Evolutionary conservation across 73 alveolate species (phyloP), one percentile per base, ranked within the genome.

Genomic region (Paramecium caudatum): DNA sequence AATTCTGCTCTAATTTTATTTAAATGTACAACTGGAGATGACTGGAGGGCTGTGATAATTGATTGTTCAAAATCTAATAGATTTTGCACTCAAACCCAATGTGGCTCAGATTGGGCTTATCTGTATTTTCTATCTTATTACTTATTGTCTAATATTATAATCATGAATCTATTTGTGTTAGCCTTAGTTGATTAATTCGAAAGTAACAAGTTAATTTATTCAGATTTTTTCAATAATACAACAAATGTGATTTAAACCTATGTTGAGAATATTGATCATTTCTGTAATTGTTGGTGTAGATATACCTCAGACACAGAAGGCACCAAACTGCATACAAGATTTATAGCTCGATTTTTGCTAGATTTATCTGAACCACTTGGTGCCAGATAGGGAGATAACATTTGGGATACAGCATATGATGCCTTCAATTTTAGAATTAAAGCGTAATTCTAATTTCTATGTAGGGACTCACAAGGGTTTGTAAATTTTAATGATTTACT

Each of bases 11-110:
- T 74, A 3, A 41, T 43, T 4, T 1, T 74, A 37, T 74, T 74
- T 74, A 74, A 74, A 41, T 74, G 88, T 17, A 37, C 88, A 27
- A 74, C 88, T n/a, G 62, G 46, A 19, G 65, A 74, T 74, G 88
- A 43, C 9, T 74, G 88, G 88, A 74, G 88, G 43, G 43, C 65
- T 8, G 4, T 74, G n/a, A 74, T 74, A 6, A 74, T 74, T 74
- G 88, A 74, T 74, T 41, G 69, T 43, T 3, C 48, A 10, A 3
- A 25, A 2, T 21, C 39, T 12, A 74, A 74, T 43, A 30, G 30
- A n/a, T 41, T 41, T 74, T 74, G 88, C 34, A n/a, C 2, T 1
- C 10, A 37, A 0, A 68, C 36, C 43, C 17, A 74, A 19, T 74
- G 88, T 41, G 88, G 88, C 19, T 74, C 62, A 17, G 39, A 30